These are phyloP conservation scores for Magnolia officinalis DNA, from an alignment of 164 flowering plant genomes.

Conservation along the genomic window DNA sequence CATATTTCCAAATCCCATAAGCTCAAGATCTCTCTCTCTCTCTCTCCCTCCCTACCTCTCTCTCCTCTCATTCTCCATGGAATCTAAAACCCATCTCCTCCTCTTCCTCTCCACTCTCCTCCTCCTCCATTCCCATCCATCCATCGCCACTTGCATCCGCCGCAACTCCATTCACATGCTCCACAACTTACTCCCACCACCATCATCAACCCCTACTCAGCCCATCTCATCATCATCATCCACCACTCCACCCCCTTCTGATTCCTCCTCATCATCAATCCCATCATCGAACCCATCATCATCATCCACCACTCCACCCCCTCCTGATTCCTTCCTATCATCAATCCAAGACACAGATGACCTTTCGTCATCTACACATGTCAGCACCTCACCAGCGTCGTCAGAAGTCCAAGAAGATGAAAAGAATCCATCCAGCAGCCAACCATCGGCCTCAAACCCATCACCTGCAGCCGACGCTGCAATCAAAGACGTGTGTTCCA, in stretches of 20 bases:
- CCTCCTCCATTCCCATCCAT: slow-evolving; percentile 1
- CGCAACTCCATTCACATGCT: not conserved
- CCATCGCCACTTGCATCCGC: not conserved
- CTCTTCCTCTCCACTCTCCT: not conserved
- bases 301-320: not conserved
- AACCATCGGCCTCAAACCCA: not conserved
- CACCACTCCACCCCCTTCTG: not conserved
- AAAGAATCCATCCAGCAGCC: no score
- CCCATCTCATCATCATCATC: not conserved
- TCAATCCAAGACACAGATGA: not conserved
- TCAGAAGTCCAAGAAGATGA: no score
- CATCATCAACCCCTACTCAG: not conserved
- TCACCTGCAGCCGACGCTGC: not conserved
- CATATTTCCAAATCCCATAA: not conserved
- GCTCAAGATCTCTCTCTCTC: not conserved
- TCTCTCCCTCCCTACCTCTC: not conserved
- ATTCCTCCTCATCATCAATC: not conserved
- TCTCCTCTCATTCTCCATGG: not conserved
- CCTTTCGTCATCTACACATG: no score
- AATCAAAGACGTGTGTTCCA: not conserved
- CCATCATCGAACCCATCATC: not conserved
- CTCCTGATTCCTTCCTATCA: not conserved
- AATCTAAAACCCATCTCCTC: not conserved
- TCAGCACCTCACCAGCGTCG: no score
- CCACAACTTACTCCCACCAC: not conserved